Percentiles rank a stretch among this genome's conserved stretches.
These are phyloP conservation scores for Lyophyllum atratum DNA, from an alignment of 768 basidiomycete species.

Conservation along the genomic window DNA sequence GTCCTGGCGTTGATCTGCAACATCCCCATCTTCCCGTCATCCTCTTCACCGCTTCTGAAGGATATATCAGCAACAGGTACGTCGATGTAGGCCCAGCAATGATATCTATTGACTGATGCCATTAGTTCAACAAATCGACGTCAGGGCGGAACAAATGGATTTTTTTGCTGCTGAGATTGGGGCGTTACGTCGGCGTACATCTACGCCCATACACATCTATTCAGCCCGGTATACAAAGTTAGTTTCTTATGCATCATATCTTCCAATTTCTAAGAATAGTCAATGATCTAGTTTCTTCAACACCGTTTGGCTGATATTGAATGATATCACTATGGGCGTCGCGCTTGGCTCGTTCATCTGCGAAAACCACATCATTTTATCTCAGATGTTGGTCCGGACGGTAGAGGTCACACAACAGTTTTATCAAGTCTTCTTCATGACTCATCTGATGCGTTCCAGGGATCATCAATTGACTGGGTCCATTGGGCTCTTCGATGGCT, in stretches of 20 bases:
- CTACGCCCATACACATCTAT: slow-evolving; percentile 38
- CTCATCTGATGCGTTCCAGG: slow-evolving; percentile 21
- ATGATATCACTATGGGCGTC: slow-evolving; percentile 85
- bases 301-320: slow-evolving; percentile 86
- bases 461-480: slow-evolving; percentile 47
- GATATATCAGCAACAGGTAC: slow-evolving; percentile 45
- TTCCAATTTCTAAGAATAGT: neutral
- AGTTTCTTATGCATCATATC: slow-evolving; percentile 11
- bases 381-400: slow-evolving; percentile 32
- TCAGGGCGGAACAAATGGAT: slow-evolving; percentile 51
- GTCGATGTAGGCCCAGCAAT: neutral
- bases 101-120: neutral
- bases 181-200: slow-evolving; percentile 36
- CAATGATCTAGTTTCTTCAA: slow-evolving; percentile 74
- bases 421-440: neutral
- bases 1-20: slow-evolving; percentile 16
- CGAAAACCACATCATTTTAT: slow-evolving; percentile 60
- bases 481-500: slow-evolving; percentile 73
- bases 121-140: slow-evolving; percentile 62
- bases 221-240: slow-evolving; percentile 73
- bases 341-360: slow-evolving; percentile 71
- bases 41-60: slow-evolving; percentile 30
- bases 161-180: slow-evolving; percentile 46
- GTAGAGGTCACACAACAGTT: slow-evolving; percentile 39
- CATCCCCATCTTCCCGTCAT: slow-evolving; percentile 20